phyloP scores from a whole-genome alignment of 345 rosid species.

The Cardamine occulta region DNA sequence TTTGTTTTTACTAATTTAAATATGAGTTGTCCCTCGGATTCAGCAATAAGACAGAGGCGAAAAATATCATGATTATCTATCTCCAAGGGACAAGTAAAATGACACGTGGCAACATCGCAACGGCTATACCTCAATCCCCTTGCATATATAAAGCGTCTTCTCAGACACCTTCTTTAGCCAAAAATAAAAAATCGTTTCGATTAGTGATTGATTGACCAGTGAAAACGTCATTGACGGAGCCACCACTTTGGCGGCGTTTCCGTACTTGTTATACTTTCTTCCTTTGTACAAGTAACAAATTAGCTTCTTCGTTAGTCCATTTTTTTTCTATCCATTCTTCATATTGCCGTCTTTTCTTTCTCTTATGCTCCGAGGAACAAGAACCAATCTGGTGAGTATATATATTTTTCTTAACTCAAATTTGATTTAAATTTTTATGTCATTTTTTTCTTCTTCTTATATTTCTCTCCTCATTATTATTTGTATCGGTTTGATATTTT shows the following conservation, averaged over 20 bases:
- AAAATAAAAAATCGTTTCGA: conserved; percentile 14
- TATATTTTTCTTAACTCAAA: background rate
- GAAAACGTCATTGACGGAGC: conserved; percentile 21
- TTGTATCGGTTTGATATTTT: background rate
- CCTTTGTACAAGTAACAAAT: conserved; percentile 18
- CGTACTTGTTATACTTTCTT: background rate
- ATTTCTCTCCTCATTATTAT: background rate
- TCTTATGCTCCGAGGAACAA: background rate
- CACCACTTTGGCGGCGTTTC: conserved; percentile 36
- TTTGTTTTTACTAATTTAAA: background rate
- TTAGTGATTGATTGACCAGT: background rate
- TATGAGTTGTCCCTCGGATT: conserved; percentile 35
- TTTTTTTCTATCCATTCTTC: background rate
- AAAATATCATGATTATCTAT: conserved; percentile 36
- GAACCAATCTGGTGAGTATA: conserved; percentile 25
- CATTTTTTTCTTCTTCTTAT: background rate
- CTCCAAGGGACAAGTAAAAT: background rate
- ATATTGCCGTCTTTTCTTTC: background rate
- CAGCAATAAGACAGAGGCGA: conserved; percentile 16
- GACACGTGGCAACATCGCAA: conserved; percentile 36
- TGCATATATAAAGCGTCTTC: conserved; percentile 35
- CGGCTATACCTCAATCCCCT: conserved; percentile 12
- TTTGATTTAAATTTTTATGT: background rate
- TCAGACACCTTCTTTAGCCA: conserved; percentile 5
- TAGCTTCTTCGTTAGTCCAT: background rate